phyloP scores from a whole-genome alignment of 139 green algal genomes.

The Asterochloris sp. region DNA sequence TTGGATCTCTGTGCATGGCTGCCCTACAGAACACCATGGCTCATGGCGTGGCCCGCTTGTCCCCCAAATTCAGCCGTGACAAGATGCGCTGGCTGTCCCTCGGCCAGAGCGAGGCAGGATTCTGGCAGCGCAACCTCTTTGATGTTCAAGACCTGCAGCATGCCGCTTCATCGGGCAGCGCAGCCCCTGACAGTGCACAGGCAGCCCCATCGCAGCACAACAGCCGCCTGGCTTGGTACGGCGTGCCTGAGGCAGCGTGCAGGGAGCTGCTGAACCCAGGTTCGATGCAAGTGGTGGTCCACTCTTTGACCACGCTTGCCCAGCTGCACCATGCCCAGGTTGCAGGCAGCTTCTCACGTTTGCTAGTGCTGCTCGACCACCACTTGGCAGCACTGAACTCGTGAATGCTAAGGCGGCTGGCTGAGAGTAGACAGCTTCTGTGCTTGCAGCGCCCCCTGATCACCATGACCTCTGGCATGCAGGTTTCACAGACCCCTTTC shows the following conservation, averaged over 20 bases:
- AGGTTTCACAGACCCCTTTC: constrained; percentile 70
- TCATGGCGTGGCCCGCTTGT: constrained; percentile 78
- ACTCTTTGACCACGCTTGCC: too few species aligned
- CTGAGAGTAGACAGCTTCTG: too few species aligned
- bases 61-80: constrained; percentile 74
- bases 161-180: too few species aligned
- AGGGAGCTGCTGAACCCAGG: constrained; percentile 61
- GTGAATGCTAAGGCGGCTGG: too few species aligned
- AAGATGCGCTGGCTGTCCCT: constrained; percentile 66
- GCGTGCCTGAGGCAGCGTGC: constrained; percentile 54
- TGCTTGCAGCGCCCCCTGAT: too few species aligned
- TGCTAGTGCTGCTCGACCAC: not conserved
- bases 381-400: too few species aligned
- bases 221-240: constrained; percentile 35
- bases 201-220: too few species aligned
- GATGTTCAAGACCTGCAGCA: constrained; percentile 17
- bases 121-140: constrained; percentile 67
- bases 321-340: not conserved
- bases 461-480: not conserved
- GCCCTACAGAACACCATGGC: constrained; percentile 78
- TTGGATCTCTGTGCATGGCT: too few species aligned
- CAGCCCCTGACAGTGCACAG: too few species aligned
- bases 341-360: too few species aligned
- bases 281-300: not conserved
- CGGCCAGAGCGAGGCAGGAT: constrained; percentile 63